Evolutionary conservation across 202 grass and related monocot genomes (phyloP).

Genomic region (Schoenoplectus tabernaemontani): DNA sequence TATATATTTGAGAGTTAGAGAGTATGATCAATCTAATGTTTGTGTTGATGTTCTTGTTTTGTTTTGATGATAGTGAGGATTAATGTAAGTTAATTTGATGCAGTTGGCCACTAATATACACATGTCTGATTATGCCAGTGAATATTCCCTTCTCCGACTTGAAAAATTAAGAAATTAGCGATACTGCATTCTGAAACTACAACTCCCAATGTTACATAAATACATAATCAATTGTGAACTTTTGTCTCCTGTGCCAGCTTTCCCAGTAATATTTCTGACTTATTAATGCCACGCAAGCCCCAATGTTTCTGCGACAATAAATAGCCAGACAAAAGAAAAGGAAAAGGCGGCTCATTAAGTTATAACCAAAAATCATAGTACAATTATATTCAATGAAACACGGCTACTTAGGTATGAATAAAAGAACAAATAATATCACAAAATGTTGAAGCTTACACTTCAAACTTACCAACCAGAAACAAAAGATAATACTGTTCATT

Average conservation of each 20-base stretch:
- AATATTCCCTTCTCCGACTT: background rate
- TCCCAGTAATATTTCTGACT: background rate
- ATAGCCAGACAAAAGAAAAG: background rate
- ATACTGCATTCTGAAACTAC: background rate
- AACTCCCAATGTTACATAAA: background rate
- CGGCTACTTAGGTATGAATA: background rate
- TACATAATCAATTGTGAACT: background rate
- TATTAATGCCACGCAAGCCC: background rate
- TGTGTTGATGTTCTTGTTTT: background rate
- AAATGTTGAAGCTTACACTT: background rate
- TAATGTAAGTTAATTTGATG: background rate
- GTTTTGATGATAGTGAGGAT: background rate
- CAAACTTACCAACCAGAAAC: background rate
- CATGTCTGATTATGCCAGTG: background rate
- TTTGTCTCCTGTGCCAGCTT: background rate
- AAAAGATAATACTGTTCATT: background rate
- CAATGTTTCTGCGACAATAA: background rate
- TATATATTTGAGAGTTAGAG: background rate
- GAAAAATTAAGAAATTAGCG: background rate
- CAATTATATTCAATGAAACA: background rate
- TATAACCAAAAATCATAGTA: background rate
- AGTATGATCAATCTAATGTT: background rate
- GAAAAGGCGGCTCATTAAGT: too few species aligned
- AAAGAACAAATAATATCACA: background rate
- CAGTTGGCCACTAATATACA: background rate